Evolutionary conservation across 441 rosid genomes (phyloP), one percentile per base, ranked within the genome.

Genomic region (Caryocar brasiliense): DNA sequence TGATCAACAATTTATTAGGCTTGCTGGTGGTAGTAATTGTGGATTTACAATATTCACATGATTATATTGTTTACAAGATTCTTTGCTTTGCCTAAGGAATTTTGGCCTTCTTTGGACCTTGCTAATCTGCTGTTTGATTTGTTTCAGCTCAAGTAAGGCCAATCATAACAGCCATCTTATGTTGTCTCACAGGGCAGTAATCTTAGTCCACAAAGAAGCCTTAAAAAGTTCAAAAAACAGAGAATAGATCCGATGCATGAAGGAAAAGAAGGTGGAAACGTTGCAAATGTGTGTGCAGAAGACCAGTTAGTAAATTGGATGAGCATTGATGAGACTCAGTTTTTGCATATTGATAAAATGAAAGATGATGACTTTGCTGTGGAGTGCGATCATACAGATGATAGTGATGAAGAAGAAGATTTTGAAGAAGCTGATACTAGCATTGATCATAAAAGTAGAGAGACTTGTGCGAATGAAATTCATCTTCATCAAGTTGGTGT

Each of bases 291-390:
- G n/a, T n/a, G n/a, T n/a, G n/a, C n/a, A n/a, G 52, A 58, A 41
- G 64, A 46, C 47, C 46, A 11, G 18, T 36, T 75, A 41, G 77
- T 79, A 43, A 65, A 56, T 57, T 68, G 71, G 77, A 73, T 68
- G 70, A 63, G 65, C 65, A 52, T 49, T 64, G 70, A 73, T 38
- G 75, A 69, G 7, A 50, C 63, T 13, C 60, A 41, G 35, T 41
- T 66, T 59, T 51, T 33, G 56, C 58, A 49, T 48, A 28, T 12
- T 44, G 73, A 62, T 47, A 62, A 58, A 19, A 10, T 24, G 12
- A 68, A 76, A 54, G 59, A 64, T 11, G 27, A 51, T 15, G 68
- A 65, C n/a, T 39, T 48, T 27, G 52, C 44, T 42, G 66, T 39
- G 10, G 69, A 47, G 18, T 47, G 39, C 26, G 64, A 66, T 55